Evolutionary conservation across 352 stramenopile genomes (phyloP).

Genomic region (Elongisporangium anandrum): DNA sequence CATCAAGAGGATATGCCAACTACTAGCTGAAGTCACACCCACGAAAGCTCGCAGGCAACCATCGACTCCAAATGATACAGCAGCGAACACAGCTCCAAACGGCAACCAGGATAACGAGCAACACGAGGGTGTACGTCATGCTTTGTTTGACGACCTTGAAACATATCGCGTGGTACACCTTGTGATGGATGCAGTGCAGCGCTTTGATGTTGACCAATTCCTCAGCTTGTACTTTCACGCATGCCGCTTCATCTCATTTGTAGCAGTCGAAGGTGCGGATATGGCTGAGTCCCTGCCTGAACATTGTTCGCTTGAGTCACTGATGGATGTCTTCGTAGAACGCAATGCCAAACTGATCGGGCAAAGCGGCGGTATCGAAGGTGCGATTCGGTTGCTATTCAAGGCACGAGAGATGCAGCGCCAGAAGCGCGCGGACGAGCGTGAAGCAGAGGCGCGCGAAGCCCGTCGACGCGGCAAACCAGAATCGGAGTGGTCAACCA

Average conservation of each 20-base stretch:
- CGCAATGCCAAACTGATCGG: constrained; percentile 56
- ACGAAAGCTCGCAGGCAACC: constrained; percentile 5
- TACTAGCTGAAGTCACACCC: constrained; percentile 32
- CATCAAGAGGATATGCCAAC: constrained; percentile 39
- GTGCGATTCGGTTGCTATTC: constrained; percentile 52
- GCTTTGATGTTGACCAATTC: constrained; percentile 55
- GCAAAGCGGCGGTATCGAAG: constrained; percentile 55
- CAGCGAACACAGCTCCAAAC: background rate
- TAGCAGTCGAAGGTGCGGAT: constrained; percentile 38
- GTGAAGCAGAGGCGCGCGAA: constrained; percentile 27
- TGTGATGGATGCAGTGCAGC: constrained; percentile 31
- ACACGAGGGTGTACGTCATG: constrained; percentile 4
- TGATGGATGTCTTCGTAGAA: constrained; percentile 16
- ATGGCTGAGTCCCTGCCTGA: background rate
- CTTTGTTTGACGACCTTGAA: constrained; percentile 42
- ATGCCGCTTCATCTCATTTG: constrained; percentile 57
- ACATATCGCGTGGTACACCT: constrained; percentile 30
- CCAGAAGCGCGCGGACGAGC: constrained; percentile 31
- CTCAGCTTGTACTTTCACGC: constrained; percentile 54
- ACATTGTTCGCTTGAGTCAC: background rate
- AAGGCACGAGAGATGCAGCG: constrained; percentile 56
- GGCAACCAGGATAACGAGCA: constrained; percentile 1
- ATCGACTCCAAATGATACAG: background rate
- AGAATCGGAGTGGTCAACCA: constrained; percentile 29
- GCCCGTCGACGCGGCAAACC: constrained; percentile 16